Evolutionary conservation across 768 basidiomycete genomes (phyloP).

Genomic region (Tylopilus vinaceipallidus): DNA sequence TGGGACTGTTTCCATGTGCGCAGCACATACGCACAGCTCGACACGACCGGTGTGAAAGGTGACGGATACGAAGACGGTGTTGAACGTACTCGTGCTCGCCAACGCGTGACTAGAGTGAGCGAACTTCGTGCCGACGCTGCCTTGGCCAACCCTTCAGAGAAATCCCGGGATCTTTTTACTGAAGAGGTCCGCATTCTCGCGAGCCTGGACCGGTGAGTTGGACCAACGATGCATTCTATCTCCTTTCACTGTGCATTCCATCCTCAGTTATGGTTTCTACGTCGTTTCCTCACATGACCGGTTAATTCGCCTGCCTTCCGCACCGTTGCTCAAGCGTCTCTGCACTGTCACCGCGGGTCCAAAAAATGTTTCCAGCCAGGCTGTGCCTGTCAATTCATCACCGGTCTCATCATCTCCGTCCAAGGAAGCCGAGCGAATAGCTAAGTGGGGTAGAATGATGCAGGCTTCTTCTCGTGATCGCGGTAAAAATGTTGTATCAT

Average conservation of each 20-base stretch:
- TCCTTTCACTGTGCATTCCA: slow-evolving; percentile 12
- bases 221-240: neutral
- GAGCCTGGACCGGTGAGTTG: slow-evolving; percentile 81
- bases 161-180: slow-evolving; percentile 62
- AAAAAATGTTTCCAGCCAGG: slow-evolving; percentile 43
- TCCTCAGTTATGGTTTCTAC: slow-evolving; percentile 88
- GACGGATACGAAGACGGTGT: slow-evolving; percentile 94
- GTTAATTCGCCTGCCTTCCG: slow-evolving; percentile 64
- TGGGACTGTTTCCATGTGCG: slow-evolving; percentile 80
- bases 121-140: slow-evolving; percentile 58
- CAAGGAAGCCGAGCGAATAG: slow-evolving; percentile 76
- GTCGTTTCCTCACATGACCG: slow-evolving; percentile 78
- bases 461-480: slow-evolving; percentile 61
- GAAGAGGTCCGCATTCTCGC: slow-evolving; percentile 71
- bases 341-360: slow-evolving; percentile 45
- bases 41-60: slow-evolving; percentile 85
- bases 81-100: slow-evolving; percentile 83
- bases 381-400: slow-evolving; percentile 45
- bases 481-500: slow-evolving; percentile 75
- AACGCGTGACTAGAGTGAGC: slow-evolving; percentile 52
- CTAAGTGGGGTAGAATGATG: slow-evolving; percentile 94
- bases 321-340: slow-evolving; percentile 61
- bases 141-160: slow-evolving; percentile 56
- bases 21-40: slow-evolving; percentile 87
- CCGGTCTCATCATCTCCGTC: slow-evolving; percentile 44